Conservation (phyloP, 2,329 filamentous ascomycete species). For the Chaetothyriales sp. region DNA sequence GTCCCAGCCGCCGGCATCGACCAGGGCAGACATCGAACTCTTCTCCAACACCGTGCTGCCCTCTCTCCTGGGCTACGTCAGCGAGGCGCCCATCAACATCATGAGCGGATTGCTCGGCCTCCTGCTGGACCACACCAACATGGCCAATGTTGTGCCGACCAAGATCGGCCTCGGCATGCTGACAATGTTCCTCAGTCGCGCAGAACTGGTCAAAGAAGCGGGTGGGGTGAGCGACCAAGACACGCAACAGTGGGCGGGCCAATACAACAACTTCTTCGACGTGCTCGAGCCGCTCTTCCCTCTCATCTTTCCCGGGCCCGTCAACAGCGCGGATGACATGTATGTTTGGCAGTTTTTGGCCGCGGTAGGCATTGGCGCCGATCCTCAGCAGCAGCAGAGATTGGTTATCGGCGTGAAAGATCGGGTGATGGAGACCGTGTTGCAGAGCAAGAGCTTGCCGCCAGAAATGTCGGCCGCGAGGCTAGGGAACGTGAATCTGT, state of each 20-base stretch:
- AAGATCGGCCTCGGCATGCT: constrained; percentile 80
- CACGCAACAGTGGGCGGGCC: constrained; percentile 69
- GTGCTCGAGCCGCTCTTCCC: constrained; percentile 69
- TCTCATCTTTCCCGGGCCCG: constrained; percentile 79
- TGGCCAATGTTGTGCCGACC: constrained; percentile 72
- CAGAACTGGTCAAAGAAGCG: constrained; percentile 80
- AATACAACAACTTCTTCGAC: constrained; percentile 81
- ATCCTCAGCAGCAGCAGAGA: constrained; percentile 85
- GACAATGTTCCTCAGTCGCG: constrained; percentile 86
- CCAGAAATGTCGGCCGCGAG: constrained; percentile 71
- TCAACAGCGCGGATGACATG: constrained; percentile 80
- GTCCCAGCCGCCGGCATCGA: constrained; percentile 55
- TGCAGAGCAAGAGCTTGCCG: constrained; percentile 76
- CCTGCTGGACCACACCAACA: constrained; percentile 65
- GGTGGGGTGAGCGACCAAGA: constrained; percentile 55
- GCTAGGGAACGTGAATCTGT: constrained; percentile 85
- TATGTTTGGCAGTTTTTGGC: constrained; percentile 98
- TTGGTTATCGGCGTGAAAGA: constrained; percentile 94
- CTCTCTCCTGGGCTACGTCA: constrained; percentile 76
- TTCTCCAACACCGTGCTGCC: constrained; percentile 84
- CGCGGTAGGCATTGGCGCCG: constrained; percentile 84
- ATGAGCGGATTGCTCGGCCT: constrained; percentile 80
- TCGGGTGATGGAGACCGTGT: constrained; percentile 88
- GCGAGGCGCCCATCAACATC: constrained; percentile 79
- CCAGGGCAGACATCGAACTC: constrained; percentile 83